These are phyloP conservation scores for Brassica juncea DNA, from an alignment of 345 rosid genomes.

Conservation along the genomic window DNA sequence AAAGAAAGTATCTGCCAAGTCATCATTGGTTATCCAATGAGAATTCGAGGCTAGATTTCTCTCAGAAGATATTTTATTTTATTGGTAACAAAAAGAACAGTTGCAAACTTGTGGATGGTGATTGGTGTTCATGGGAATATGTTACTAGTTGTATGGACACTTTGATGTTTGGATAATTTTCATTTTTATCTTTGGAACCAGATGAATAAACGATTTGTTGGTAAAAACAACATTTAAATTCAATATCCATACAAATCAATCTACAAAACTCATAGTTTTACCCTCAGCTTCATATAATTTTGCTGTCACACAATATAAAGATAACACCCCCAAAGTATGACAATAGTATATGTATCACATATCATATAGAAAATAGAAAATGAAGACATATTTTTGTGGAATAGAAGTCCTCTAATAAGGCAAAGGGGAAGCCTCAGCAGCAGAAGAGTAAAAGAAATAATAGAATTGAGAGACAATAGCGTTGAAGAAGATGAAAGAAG, in stretches of 20 bases:
- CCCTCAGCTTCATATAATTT: constrained; percentile 7
- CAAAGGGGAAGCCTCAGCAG: constrained; percentile 45
- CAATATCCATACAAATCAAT: constrained; percentile 16
- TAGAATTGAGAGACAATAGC: constrained; percentile 75
- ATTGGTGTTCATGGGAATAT: constrained; percentile 31
- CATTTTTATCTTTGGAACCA: background rate
- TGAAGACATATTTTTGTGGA: background rate
- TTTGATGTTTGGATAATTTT: background rate
- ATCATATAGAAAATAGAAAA: background rate
- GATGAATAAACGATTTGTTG: constrained; percentile 2
- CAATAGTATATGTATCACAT: constrained; percentile 17
- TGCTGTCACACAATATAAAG: background rate
- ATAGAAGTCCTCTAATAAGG: constrained; percentile 26
- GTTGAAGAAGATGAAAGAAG: constrained; percentile 79
- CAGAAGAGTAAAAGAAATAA: constrained; percentile 68
- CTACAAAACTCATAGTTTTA: constrained; percentile 26
- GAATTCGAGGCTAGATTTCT: constrained; percentile 60
- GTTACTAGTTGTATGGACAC: constrained; percentile 9
- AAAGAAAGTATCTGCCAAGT: constrained; percentile 47
- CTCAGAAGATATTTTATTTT: constrained; percentile 32
- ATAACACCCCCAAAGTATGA: background rate
- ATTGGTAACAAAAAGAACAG: background rate
- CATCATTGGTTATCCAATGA: constrained; percentile 60
- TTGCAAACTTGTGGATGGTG: constrained; percentile 19
- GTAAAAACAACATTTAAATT: constrained; percentile 2